Evolutionary conservation across 805 yeast species (phyloP).

Genomic region (Saturnispora diversa): DNA sequence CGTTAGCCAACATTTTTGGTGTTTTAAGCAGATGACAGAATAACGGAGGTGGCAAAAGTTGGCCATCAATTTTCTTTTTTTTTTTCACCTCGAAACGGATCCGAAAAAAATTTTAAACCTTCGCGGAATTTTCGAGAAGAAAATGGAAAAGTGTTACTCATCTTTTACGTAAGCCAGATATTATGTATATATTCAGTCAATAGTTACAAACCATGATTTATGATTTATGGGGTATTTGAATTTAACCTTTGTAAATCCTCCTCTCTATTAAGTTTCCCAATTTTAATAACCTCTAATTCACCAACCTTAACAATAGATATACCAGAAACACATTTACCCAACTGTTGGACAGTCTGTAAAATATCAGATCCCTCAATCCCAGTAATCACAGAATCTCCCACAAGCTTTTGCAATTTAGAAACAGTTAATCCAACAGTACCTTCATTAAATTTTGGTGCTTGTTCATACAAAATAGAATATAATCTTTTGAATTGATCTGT

Average conservation of each 20-base stretch:
- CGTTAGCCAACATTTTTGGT: conserved; percentile 26
- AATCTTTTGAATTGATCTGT: conserved; percentile 1
- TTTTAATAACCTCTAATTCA: not conserved
- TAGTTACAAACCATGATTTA: too few species aligned
- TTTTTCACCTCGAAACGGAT: not conserved
- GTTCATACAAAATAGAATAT: conserved; percentile 6
- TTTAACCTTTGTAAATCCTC: too few species aligned
- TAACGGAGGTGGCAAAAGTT: not conserved
- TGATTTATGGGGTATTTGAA: too few species aligned
- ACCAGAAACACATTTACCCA: not conserved
- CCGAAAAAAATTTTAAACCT: too few species aligned
- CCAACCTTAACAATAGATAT: not conserved
- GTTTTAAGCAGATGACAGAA: conserved; percentile 16
- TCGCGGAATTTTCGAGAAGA: not conserved
- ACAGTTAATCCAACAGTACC: not conserved
- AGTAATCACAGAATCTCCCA: conserved; percentile 1
- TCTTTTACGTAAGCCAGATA: too few species aligned
- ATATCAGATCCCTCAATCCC: not conserved
- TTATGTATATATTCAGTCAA: too few species aligned
- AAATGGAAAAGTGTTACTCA: not conserved
- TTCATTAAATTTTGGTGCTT: not conserved
- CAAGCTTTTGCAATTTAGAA: not conserved
- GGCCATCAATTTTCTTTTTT: conserved; percentile 2
- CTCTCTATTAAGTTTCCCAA: conserved; percentile 1
- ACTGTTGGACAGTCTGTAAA: not conserved